Evolutionary conservation across 768 basidiomycete genomes (phyloP).

Genomic region (Naematelia encephala): DNA sequence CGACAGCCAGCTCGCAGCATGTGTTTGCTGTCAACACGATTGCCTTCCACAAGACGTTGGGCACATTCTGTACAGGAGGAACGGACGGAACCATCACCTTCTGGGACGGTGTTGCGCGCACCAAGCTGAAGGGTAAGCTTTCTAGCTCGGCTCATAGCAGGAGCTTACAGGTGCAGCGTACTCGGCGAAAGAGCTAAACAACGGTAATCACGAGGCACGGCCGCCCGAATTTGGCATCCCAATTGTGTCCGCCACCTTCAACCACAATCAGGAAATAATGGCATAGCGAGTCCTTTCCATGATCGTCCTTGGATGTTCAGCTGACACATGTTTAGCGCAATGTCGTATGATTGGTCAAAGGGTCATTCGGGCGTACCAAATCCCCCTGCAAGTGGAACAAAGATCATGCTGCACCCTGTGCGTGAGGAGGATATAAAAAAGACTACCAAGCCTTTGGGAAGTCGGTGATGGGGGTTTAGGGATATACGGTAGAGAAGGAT

Average conservation of each 20-base stretch:
- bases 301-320: neutral
- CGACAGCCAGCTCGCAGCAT: slow-evolving; percentile 62
- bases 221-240: slow-evolving; percentile 55
- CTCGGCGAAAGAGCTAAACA: slow-evolving; percentile 43
- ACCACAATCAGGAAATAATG: slow-evolving; percentile 80
- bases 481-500: neutral
- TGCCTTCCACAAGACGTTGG: slow-evolving; percentile 76
- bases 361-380: slow-evolving; percentile 80
- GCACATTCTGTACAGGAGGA: slow-evolving; percentile 81
- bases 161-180: slow-evolving; percentile 27
- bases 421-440: slow-evolving; percentile 54
- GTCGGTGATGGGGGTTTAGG: neutral
- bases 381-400: slow-evolving; percentile 48
- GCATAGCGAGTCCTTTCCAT: slow-evolving; percentile 60
- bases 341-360: slow-evolving; percentile 93
- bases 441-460: slow-evolving; percentile 18
- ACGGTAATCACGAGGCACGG: slow-evolving; percentile 40
- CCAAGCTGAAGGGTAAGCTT: slow-evolving; percentile 76
- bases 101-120: slow-evolving; percentile 62
- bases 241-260: slow-evolving; percentile 76
- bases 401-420: slow-evolving; percentile 54
- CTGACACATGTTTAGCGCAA: slow-evolving; percentile 52
- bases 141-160: neutral
- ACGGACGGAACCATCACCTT: slow-evolving; percentile 42
- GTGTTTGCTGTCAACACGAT: slow-evolving; percentile 84